These are phyloP conservation scores for Claviceps cyperi DNA, from an alignment of 2,329 filamentous ascomycete genomes.

Conservation along the genomic window DNA sequence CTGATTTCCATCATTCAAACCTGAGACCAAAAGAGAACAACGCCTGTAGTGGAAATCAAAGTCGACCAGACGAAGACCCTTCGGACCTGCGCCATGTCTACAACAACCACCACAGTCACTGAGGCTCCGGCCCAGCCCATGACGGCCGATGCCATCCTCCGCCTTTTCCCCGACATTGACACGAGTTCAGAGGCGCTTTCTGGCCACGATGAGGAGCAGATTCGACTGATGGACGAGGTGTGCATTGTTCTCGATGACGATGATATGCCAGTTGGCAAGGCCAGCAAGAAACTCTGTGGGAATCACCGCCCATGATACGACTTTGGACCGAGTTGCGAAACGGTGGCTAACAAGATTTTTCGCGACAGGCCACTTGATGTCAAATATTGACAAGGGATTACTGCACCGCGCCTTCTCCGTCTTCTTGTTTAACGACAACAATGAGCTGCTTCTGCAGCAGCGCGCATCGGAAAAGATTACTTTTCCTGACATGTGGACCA, in stretches of 20 bases:
- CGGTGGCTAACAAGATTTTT: background rate
- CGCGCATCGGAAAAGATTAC: slow-evolving; percentile 95
- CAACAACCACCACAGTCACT: slow-evolving; percentile 27
- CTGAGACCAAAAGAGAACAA: background rate
- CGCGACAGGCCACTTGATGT: slow-evolving; percentile 79
- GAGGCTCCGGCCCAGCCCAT: slow-evolving; percentile 41
- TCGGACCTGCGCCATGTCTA: slow-evolving; percentile 13
- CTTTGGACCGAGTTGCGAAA: background rate
- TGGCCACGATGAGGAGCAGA: slow-evolving; percentile 95
- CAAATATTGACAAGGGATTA: slow-evolving; percentile 91
- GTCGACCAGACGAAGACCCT: background rate
- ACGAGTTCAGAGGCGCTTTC: slow-evolving; percentile 60
- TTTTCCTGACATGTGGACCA: slow-evolving; percentile 98
- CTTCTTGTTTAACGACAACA: slow-evolving; percentile 91
- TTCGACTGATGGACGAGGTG: slow-evolving; percentile 94
- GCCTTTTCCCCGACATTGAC: slow-evolving; percentile 74
- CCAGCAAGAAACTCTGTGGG: slow-evolving; percentile 94
- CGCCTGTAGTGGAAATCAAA: background rate
- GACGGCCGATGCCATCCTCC: slow-evolving; percentile 73
- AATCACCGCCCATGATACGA: slow-evolving; percentile 10
- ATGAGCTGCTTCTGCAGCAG: slow-evolving; percentile 88
- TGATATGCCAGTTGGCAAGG: slow-evolving; percentile 84
- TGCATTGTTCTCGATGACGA: slow-evolving; percentile 94
- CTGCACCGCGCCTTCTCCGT: slow-evolving; percentile 95
- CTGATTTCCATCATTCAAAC: background rate